A percentile compares a stretch with the other conserved stretches of the same genome.
These are phyloP conservation scores for Zoysia pacifica DNA, from an alignment of 176 grass and related monocot species.

Conservation along the genomic window DNA sequence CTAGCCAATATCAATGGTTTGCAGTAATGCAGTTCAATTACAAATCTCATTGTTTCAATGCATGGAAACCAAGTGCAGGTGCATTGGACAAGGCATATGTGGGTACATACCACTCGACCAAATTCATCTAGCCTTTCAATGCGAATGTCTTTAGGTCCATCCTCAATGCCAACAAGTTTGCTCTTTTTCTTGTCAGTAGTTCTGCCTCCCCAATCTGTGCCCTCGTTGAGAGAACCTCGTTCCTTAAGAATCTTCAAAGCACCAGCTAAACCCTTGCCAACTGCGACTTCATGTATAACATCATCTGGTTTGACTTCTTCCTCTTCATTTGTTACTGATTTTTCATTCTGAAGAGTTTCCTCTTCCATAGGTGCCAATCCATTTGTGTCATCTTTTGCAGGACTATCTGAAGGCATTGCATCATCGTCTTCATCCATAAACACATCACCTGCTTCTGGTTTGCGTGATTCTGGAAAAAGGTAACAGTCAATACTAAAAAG, in stretches of 20 bases:
- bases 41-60: neutral
- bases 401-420: slow-evolving; percentile 40
- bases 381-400: slow-evolving; percentile 45
- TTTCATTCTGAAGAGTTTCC: slow-evolving; percentile 15
- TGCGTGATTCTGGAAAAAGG: slow-evolving; percentile 61
- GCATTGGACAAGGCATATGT: neutral
- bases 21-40: slow-evolving; percentile 14
- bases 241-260: slow-evolving; percentile 78
- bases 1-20: slow-evolving; percentile 1
- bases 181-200: slow-evolving; percentile 94
- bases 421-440: slow-evolving; percentile 85
- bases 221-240: slow-evolving; percentile 82
- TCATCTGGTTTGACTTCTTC: slow-evolving; percentile 62
- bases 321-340: slow-evolving; percentile 38
- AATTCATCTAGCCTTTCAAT: slow-evolving; percentile 90
- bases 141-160: slow-evolving; percentile 84
- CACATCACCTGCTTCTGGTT: slow-evolving; percentile 71
- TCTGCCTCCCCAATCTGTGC: slow-evolving; percentile 86
- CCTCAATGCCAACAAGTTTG: slow-evolving; percentile 71
- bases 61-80: neutral
- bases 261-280: slow-evolving; percentile 79
- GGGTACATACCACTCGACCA: slow-evolving; percentile 75
- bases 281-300: slow-evolving; percentile 76
- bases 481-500: slow-evolving; percentile 25
- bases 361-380: slow-evolving; percentile 47